These are phyloP conservation scores for Boletus tylopilopsis DNA, from an alignment of 768 basidiomycete genomes.

Conservation along the genomic window DNA sequence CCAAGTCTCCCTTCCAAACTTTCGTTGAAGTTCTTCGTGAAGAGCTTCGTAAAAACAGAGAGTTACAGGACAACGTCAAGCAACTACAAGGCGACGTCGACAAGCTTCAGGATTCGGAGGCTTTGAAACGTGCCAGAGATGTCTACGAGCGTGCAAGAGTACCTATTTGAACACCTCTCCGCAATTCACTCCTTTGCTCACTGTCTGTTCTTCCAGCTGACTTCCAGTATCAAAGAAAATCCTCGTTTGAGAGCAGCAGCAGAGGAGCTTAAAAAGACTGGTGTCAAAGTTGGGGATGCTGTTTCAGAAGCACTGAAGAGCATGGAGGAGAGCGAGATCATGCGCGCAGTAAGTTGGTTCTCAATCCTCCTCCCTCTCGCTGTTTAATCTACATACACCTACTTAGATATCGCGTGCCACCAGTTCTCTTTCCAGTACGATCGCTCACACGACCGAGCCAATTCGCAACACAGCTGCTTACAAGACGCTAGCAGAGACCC, in stretches of 20 bases:
- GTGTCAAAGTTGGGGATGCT: conserved; percentile 91
- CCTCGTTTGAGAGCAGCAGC: conserved; percentile 88
- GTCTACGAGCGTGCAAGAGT: conserved; percentile 95
- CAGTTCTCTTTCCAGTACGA: conserved; percentile 79
- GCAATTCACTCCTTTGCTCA: conserved; percentile 1
- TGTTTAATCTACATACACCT: neutral
- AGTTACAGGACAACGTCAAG: conserved; percentile 94
- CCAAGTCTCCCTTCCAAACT: conserved; percentile 92
- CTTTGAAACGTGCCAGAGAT: conserved; percentile 87
- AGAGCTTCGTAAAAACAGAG: conserved; percentile 90
- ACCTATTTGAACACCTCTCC: conserved; percentile 28
- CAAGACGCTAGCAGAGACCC: conserved; percentile 82
- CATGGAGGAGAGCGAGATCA: conserved; percentile 93
- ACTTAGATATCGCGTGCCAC: conserved; percentile 80
- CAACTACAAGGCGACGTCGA: conserved; percentile 97
- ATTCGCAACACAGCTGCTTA: conserved; percentile 95
- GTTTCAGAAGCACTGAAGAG: conserved; percentile 87
- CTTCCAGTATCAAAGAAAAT: conserved; percentile 94
- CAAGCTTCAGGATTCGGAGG: conserved; percentile 95
- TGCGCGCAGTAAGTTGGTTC: conserved; percentile 66
- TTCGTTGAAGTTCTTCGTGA: conserved; percentile 94
- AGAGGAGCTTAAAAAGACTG: conserved; percentile 85
- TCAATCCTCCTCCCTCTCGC: neutral
- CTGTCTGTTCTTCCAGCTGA: conserved; percentile 52
- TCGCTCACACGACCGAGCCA: conserved; percentile 90